Evolutionary conservation across 164 flowering plant genomes (phyloP), one percentile per base, ranked within the genome.

Genomic region (Paratinospora sagittata): DNA sequence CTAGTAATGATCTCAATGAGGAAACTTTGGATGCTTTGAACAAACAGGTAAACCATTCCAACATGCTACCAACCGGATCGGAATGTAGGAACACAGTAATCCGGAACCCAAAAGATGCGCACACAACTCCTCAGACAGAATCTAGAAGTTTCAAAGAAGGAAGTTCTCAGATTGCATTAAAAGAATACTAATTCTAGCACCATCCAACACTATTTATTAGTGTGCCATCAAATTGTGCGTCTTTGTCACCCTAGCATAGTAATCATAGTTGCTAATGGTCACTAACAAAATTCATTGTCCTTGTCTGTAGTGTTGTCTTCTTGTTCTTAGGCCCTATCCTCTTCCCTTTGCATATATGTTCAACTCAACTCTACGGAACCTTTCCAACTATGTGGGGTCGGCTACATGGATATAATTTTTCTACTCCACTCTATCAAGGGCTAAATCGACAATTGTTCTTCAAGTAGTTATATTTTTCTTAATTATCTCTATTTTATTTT

Each of bases 1-100:
- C 99, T 55, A 96, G 99, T 78, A 96, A 96, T 83, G 99, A 96
- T 81, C 93, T 96, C 69, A 96, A 91, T 78, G 99, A 96, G 81
- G 99, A 93, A 84, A 96, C 99, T 27, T 72, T 96, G 78, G 99
- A 96, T 85, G 97, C 96, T 72, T 79, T 96, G 70, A 96, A 93
- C 85, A 96, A 96, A 77, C 99, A 93, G 97, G 99, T 93, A 19
- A 78, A 70, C 30, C 49, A 34, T 52, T 60, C 63, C 55, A 45
- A 30, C 36, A 8, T 41, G 57, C 58, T 62, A 27, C 61, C 33
- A 49, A 33, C 8, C 6, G 17, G 14, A 11, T n/a, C 33, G 7
- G 3, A 43, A 49, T 52, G 61, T 57, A 55, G 45, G 36, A 11
- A 65, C 61, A 43, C 37, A 11, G 41, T 37, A 6, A 36, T 60